Base-by-base conservation (phyloP, 2,329 filamentous ascomycete species). In the Emydomyces testavorans region DNA sequence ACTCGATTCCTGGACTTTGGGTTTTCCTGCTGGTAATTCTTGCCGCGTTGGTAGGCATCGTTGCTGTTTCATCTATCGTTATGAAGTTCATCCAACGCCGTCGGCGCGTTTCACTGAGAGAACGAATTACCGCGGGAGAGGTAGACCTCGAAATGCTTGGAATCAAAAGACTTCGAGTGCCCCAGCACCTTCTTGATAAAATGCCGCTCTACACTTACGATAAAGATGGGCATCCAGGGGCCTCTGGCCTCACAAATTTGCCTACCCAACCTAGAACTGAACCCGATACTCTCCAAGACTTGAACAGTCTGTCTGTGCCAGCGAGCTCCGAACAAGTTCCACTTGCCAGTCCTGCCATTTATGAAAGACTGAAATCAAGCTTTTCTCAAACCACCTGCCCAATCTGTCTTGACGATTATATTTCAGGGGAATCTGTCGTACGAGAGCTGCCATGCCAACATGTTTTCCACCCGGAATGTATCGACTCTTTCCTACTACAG, bases 391-490 rank as follows among this genome's bases (percentile, higher is more conserved):
- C 85, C 0, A 81, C 77, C 2, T 96, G 92, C 61, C 79, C 85
- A n/a, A 94, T 96, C 46, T 98, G 92, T 60, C 74, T 94, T 1
- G 84, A 87, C 47, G 79, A 85, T 50, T 96, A 86, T 59, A 74
- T 83, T 23, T 75, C 79, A 13, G 76, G 78, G 31, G 67, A 73
- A 15, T 83, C 85, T 0, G 76, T 80, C 16, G 88, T 96, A 48
- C 83, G 88, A 48, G 85, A 95, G 65, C 72, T 96, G 2, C 80
- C 86, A 0, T 98, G 92, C 57, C 80, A 83, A 0, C 92, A 98
- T 62, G 90, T 96, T 49, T 98, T 89, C 65, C 90, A 98, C 56
- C 83, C 85, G 0, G 82, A 85, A 54, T 98, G 92, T 60, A 89
- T 96, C 54, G 89, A 96, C 60, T 77, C 81, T 18, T 94, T 92